Evolutionary conservation across 2,329 filamentous ascomycete genomes (phyloP).

Genomic region (Massarina eburnea): DNA sequence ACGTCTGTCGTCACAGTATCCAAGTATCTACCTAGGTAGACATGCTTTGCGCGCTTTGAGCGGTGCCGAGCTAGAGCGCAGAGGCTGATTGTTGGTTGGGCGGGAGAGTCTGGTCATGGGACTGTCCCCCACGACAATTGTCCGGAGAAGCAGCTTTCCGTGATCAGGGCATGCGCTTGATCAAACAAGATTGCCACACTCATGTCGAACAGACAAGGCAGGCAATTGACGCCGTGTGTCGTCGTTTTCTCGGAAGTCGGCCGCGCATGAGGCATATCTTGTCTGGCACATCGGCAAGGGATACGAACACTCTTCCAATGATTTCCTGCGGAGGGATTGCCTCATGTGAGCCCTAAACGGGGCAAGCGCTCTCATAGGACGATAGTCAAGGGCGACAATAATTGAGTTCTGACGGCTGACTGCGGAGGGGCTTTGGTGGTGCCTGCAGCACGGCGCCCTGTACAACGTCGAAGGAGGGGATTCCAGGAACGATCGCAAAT

Average conservation of each 20-base stretch:
- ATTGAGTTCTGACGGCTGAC: slow-evolving; percentile 11
- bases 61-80: too few relatives aligned
- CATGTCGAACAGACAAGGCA: too few relatives aligned
- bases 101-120: background rate
- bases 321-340: background rate
- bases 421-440: slow-evolving; percentile 6
- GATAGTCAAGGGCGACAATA: background rate
- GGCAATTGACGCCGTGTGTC: too few relatives aligned
- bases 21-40: too few relatives aligned
- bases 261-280: background rate
- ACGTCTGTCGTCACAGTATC: too few relatives aligned
- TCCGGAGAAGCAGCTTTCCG: background rate
- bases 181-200: too few relatives aligned
- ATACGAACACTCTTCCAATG: slow-evolving; percentile 1
- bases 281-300: background rate
- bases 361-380: slow-evolving; percentile 1
- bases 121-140: background rate
- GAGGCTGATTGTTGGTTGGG: background rate
- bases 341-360: slow-evolving; percentile 2
- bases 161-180: background rate
- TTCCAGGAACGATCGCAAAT: slow-evolving; percentile 6
- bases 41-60: too few relatives aligned
- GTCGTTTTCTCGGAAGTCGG: background rate
- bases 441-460: slow-evolving; percentile 9
- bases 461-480: background rate